phyloP scores from a whole-genome alignment of 768 basidiomycete species.

The Auriscalpium vulgare region DNA sequence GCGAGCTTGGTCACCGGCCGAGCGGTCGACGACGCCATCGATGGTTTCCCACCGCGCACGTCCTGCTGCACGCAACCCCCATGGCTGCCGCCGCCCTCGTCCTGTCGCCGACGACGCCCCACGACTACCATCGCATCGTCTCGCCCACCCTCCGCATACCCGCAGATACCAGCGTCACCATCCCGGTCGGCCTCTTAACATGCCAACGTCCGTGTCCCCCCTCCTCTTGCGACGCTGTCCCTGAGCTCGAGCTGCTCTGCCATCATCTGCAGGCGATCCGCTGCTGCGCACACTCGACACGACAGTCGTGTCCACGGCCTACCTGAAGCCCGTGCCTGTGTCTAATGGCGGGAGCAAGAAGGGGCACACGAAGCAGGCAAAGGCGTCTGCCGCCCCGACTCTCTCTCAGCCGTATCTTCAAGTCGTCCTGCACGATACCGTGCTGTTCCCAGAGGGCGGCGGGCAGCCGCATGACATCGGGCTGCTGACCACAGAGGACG shows the following conservation, averaged over 20 bases:
- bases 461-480: slow-evolving; percentile 79
- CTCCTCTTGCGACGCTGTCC: neutral
- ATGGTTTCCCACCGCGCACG: too few species aligned
- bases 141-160: slow-evolving; percentile 51
- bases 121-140: slow-evolving; percentile 58
- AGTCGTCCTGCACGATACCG: slow-evolving; percentile 65
- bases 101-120: slow-evolving; percentile 36
- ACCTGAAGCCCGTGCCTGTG: slow-evolving; percentile 37
- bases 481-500: slow-evolving; percentile 35
- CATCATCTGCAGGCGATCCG: slow-evolving; percentile 49
- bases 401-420: slow-evolving; percentile 47
- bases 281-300: slow-evolving; percentile 53
- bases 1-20: too few species aligned
- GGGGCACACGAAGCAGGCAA: slow-evolving; percentile 45
- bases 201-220: slow-evolving; percentile 54
- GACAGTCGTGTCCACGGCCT: slow-evolving; percentile 40
- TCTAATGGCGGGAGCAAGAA: slow-evolving; percentile 28
- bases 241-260: neutral
- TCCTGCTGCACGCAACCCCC: neutral
- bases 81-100: slow-evolving; percentile 40
- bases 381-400: slow-evolving; percentile 43
- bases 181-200: slow-evolving; percentile 71
- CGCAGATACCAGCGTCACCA: slow-evolving; percentile 37
- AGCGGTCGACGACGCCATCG: too few species aligned
- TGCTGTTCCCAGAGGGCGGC: slow-evolving; percentile 77